A percentile compares a stretch with the other conserved stretches of the same genome.
These are phyloP conservation scores for Raphanus sativus DNA, from an alignment of 345 rosid genomes.

Conservation along the genomic window DNA sequence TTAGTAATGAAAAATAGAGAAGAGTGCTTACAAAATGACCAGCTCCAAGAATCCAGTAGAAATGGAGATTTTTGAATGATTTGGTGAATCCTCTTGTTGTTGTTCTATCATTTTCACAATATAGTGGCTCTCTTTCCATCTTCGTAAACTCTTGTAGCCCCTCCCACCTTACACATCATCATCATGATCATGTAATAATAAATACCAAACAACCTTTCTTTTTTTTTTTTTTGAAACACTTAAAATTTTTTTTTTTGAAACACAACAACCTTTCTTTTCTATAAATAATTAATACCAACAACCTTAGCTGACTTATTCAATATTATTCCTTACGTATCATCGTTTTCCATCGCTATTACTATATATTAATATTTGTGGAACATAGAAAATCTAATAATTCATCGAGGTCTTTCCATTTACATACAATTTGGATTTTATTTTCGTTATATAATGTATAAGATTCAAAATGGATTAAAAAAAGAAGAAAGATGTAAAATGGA, in stretches of 20 bases:
- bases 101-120: conserved; percentile 46
- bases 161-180: conserved; percentile 62
- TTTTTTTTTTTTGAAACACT: no score
- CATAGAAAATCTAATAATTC: neutral
- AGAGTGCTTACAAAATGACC: conserved; percentile 87
- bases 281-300: conserved; percentile 1
- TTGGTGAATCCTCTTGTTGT: conserved; percentile 68
- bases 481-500: neutral
- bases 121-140: conserved; percentile 51
- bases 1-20: neutral
- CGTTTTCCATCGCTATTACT: neutral
- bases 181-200: neutral
- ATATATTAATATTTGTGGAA: neutral
- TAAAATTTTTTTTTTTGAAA: no score
- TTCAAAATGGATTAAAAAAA: neutral
- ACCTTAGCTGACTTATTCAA: conserved; percentile 4
- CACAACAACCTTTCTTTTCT: conserved; percentile 16
- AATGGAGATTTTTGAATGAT: conserved; percentile 70
- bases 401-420: neutral
- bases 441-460: neutral
- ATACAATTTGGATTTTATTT: neutral
- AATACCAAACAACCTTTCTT: conserved; percentile 22
- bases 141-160: conserved; percentile 51
- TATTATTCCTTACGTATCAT: conserved; percentile 3
- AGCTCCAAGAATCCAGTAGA: conserved; percentile 94